A percentile compares a stretch with the other conserved stretches of the same genome.
Conservation (phyloP, 495 filamentous ascomycete species). For the Hypoxylon lienhwacheense region DNA sequence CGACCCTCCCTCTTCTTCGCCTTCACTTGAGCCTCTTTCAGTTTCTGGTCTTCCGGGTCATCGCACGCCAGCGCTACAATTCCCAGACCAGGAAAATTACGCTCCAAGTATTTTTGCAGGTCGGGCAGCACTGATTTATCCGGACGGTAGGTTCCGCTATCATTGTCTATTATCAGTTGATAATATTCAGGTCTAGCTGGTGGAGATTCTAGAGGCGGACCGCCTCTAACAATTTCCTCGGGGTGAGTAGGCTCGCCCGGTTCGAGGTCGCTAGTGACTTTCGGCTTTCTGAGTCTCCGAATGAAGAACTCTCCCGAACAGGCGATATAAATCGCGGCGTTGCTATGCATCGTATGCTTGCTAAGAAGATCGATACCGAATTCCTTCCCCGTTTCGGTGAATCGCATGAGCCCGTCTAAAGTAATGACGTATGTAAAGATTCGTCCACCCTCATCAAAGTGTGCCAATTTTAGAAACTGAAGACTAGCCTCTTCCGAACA, state of each 20-base stretch:
- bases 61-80: slow-evolving; percentile 73
- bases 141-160: slow-evolving; percentile 89
- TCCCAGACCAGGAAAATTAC: slow-evolving; percentile 72
- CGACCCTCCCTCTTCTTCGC: slow-evolving; percentile 64
- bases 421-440: slow-evolving; percentile 93
- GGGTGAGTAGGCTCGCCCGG: slow-evolving; percentile 33
- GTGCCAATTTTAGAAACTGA: slow-evolving; percentile 82
- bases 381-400: slow-evolving; percentile 93
- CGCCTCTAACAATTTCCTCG: slow-evolving; percentile 35
- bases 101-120: slow-evolving; percentile 66
- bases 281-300: slow-evolving; percentile 54
- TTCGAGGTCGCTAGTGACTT: slow-evolving; percentile 20
- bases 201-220: slow-evolving; percentile 47
- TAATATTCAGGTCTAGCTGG: slow-evolving; percentile 66
- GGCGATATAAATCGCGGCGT: slow-evolving; percentile 86
- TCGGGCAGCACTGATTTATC: slow-evolving; percentile 71
- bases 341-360: slow-evolving; percentile 95
- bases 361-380: slow-evolving; percentile 89
- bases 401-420: slow-evolving; percentile 79
- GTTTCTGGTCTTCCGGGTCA: slow-evolving; percentile 61
- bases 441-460: slow-evolving; percentile 79
- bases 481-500: slow-evolving; percentile 64
- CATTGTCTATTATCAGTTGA: slow-evolving; percentile 91
- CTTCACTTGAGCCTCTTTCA: slow-evolving; percentile 52
- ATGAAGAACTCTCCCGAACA: slow-evolving; percentile 94